phyloP scores from a whole-genome alignment of 108 stramenopile genomes.

The Fragilaria radians region DNA sequence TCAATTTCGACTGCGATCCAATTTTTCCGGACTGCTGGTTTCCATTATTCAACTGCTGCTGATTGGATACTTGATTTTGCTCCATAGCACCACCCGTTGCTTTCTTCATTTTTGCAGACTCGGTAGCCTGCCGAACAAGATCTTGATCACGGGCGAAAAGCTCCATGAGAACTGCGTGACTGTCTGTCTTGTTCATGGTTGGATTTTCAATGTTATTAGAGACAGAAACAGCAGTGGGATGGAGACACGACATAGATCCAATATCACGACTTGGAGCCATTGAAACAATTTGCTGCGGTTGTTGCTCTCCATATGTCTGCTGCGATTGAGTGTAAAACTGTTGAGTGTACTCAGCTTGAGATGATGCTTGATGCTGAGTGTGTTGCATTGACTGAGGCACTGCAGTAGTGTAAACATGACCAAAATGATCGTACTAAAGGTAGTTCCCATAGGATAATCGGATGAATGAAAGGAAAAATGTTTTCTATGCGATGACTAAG shows the following conservation, averaged over 20 bases:
- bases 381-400: constrained; percentile 11
- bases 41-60: constrained; percentile 16
- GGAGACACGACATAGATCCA: constrained; percentile 32
- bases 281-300: constrained; percentile 25
- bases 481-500: no score
- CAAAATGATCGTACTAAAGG: constrained; percentile 10
- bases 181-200: constrained; percentile 78
- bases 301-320: constrained; percentile 30
- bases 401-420: constrained; percentile 4
- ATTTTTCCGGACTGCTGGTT: constrained; percentile 28
- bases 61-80: constrained; percentile 15
- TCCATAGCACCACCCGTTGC: constrained; percentile 5
- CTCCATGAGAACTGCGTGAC: constrained; percentile 89
- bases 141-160: constrained; percentile 89
- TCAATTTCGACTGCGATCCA: constrained; percentile 19
- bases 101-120: constrained; percentile 26
- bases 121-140: constrained; percentile 74
- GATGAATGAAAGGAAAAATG: no score
- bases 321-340: not conserved
- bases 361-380: constrained; percentile 13
- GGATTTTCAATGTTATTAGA: constrained; percentile 6
- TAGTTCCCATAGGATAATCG: no score
- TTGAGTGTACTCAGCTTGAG: not conserved
- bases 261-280: constrained; percentile 24
- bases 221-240: constrained; percentile 14